Base-by-base conservation (phyloP, 352 stramenopile species). In the Hyaloperonospora arabidopsidis region DNA sequence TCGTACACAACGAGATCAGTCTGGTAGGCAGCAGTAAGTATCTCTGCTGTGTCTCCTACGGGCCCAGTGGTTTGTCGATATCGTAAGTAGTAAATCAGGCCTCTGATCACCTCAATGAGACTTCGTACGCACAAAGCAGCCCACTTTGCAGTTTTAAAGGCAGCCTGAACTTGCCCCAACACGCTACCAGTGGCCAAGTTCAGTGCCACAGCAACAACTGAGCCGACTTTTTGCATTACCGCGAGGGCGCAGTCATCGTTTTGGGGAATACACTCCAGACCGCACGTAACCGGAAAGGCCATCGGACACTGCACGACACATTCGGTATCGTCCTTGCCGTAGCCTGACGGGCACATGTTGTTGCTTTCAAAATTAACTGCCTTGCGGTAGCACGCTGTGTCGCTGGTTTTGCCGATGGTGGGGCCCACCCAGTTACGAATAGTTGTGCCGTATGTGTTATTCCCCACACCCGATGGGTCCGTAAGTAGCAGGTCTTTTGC, bases 191-290 rank as follows among this genome's bases (percentile, higher is more conserved):
- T 67, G 1, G 55, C 60, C n/a, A 67, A 49, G 23, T 60, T 67
- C n/a, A 67, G 35, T 17, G 57, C 22, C 15, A 49, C 21, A 29
- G 54, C 40, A 2, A 63, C 28, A 15, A 60, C 45, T 40, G 49
- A 49, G 14, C 34, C 25, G 10, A 18, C 28, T 13, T 63, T 63
- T 12, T 58, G 49, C 1, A 29, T 10, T 18, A 58, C 62, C 36
- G 72, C 67, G 10, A 62, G 47, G 2, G 61, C 64, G 47, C 70
- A 85, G 52, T 83, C 72, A 19, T 70, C 61, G 54, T 81, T 86
- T 53, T 81, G 70, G n/a, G 67, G 75, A 39, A 86, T 65, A 34
- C 73, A 86, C 40, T 84, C 71, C 56, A 78, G 50, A n/a, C 56
- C 72, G 36, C 76, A 86, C n/a, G 67, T 45, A 1, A 86, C 65